phyloP scores from a whole-genome alignment of 2,329 filamentous ascomycete species.

The Dissoconium aciculare region DNA sequence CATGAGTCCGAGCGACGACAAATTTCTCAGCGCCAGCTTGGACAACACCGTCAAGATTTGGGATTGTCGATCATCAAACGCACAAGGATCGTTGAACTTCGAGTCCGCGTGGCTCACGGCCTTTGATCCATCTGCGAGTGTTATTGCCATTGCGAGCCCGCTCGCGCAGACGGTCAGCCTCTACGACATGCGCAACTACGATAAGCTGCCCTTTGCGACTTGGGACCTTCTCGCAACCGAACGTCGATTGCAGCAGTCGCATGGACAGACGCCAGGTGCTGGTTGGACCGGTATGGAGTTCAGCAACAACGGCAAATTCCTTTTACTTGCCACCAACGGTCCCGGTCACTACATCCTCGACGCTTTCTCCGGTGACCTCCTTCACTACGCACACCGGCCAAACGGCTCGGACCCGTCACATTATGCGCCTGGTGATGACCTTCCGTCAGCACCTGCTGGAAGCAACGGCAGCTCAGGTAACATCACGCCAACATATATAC shows the following conservation, averaged over 20 bases:
- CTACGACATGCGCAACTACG: conserved; percentile 87
- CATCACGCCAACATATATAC: conserved; percentile 32
- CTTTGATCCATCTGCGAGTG: conserved; percentile 81
- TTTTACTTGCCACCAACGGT: conserved; percentile 72
- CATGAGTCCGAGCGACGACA: conserved; percentile 73
- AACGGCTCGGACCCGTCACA: conserved; percentile 13
- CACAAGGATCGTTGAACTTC: conserved; percentile 66
- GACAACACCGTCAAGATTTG: conserved; percentile 88
- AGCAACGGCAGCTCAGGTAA: conserved; percentile 36
- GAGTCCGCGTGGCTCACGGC: conserved; percentile 68
- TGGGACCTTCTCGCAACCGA: conserved; percentile 66
- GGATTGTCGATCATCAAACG: conserved; percentile 69
- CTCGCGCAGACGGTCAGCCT: conserved; percentile 65
- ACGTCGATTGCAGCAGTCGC: conserved; percentile 34
- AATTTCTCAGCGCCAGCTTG: conserved; percentile 79
- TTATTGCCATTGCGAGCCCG: conserved; percentile 80
- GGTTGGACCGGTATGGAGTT: conserved; percentile 91
- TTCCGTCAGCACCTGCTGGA: conserved; percentile 3
- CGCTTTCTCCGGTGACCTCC: conserved; percentile 65
- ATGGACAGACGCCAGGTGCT: conserved; percentile 31
- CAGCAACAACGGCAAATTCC: conserved; percentile 81
- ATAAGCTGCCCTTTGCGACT: conserved; percentile 73
- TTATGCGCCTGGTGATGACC: conserved; percentile 26
- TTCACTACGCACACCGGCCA: conserved; percentile 22
- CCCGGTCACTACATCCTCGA: conserved; percentile 85